Base-by-base conservation (phyloP, 257 asterid species). In the Oldenlandia corymbosa region DNA sequence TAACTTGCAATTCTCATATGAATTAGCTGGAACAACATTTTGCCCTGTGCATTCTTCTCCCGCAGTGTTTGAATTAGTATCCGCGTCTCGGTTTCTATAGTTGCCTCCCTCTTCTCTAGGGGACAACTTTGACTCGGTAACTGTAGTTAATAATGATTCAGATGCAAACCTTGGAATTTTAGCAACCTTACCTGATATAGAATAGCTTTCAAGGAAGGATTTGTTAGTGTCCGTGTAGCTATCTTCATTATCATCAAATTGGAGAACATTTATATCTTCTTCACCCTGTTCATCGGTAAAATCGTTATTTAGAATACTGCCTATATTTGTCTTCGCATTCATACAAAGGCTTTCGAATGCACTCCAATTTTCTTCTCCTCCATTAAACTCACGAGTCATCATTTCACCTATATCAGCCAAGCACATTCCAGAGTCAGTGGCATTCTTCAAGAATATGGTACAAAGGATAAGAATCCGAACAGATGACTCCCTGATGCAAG, bases 401-500 rank as follows among this genome's bases (percentile, higher is more conserved):
- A 88, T 88, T 34, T 83, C 90, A 18, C 98, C 98, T 51, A 91
- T 91, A 58, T 88, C 95, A 41, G 96, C 85, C 58, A 88, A 89
- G 59, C 95, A 83, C 68, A 92, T 60, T 65, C 95, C 97, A 14
- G 65, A 77, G 13, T 74, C 72, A 1, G 82, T 73, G 23, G 96
- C 95, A 60, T 74, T 76, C 81, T 92, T 86, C 75, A 92, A 67
- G 68, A 92, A 84, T 59, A 78, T 79, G 2, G 95, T 91, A 79
- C 96, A 88, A 2, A 91, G 79, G 64, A 91, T 85, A 10, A 92
- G 90, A 73, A 88, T 87, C 62, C 97, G 78, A 62, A 88, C 37
- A 31, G 96, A 84, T 21, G 97, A 79, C 71, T 86, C 98, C 67
- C 79, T 75, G 1, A 92, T 79, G 12, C 85, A 81, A 3, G 97